phyloP scores from a whole-genome alignment of 2,329 filamentous ascomycete genomes.

The Fusarium austroafricanum region DNA sequence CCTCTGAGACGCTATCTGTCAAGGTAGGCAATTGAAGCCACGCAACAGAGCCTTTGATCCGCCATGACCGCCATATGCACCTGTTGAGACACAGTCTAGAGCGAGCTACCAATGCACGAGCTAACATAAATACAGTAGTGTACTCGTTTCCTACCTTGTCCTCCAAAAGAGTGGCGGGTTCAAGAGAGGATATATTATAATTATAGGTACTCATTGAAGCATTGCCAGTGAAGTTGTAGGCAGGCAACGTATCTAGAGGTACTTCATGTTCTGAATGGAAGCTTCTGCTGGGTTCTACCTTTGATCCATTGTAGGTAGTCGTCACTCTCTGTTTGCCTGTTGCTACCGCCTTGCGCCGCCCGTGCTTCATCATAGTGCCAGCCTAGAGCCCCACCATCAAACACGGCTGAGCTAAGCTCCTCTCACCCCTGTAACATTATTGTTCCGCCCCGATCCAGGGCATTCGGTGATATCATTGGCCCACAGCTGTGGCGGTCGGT shows the following conservation, averaged over 20 bases:
- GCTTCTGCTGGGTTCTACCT: constrained; percentile 40
- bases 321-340: constrained; percentile 46
- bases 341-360: constrained; percentile 34
- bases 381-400: constrained; percentile 33
- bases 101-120: constrained; percentile 27
- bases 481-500: constrained; percentile 42
- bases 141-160: constrained; percentile 12
- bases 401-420: constrained; percentile 45
- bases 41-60: constrained; percentile 32
- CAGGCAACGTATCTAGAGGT: too few species aligned
- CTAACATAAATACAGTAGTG: not conserved
- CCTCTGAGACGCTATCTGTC: constrained; percentile 2
- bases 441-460: constrained; percentile 52
- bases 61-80: constrained; percentile 24
- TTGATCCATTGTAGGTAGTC: constrained; percentile 33
- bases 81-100: constrained; percentile 4
- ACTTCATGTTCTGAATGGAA: constrained; percentile 22
- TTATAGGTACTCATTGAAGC: too few species aligned
- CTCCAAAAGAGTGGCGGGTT: constrained; percentile 25
- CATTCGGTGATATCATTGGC: constrained; percentile 52
- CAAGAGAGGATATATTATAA: too few species aligned
- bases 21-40: constrained; percentile 23
- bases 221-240: too few species aligned
- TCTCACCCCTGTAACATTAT: constrained; percentile 47
- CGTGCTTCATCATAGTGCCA: constrained; percentile 44